Base-by-base conservation (phyloP, 768 basidiomycete genomes). In the Cantharellus cinnabarinus region DNA sequence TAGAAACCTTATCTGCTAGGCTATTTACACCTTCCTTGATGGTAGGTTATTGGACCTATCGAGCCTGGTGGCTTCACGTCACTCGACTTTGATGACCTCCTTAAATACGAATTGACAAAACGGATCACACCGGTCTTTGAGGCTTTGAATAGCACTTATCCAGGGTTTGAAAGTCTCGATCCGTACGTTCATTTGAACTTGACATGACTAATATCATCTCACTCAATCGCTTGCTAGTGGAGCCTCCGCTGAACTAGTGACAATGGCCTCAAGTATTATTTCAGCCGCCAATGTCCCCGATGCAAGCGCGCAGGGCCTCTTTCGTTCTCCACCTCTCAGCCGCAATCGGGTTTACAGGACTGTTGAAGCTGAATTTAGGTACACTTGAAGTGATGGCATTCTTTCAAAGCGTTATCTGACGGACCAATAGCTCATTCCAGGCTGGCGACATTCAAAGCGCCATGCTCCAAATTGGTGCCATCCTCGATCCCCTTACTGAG, bases 401-500 rank as follows among this genome's bases (percentile, higher is more conserved):
- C 52, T 7, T 10, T 37, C 52, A 7, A 10, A 7, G 14, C 52
- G 7, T 14, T 10, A 10, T 48, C 10, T 10, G 10, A 37, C 35
- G 52, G 14, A 10, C 35, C 52, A 58, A 38, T 62, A 90, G 89
- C 4, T 73, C 79, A 14, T 83, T 91, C 66, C 68, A 76, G 41
- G 71, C 79, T 42, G 93, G 93, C 3, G 75, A 89, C 62, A 75
- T 77, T 20, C 66, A 74, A 2, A 80, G 77, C 0, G 83, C 91
- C 0, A 64, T 84, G 42, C 79, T 80, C 64, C 81, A 82, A 57
- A 70, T 95, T 44, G 79, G 77, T 2, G 76, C 85, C 5, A 68
- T 97, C 3, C 61, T 98, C 4, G 89, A 98, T 67, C 93, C 94
- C 0, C 67, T 95, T 38, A 89, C 84, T 55, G 85, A 89, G 66